phyloP scores from a whole-genome alignment of 1,284 basidiomycete species.

The Amylostereum chailletii region DNA sequence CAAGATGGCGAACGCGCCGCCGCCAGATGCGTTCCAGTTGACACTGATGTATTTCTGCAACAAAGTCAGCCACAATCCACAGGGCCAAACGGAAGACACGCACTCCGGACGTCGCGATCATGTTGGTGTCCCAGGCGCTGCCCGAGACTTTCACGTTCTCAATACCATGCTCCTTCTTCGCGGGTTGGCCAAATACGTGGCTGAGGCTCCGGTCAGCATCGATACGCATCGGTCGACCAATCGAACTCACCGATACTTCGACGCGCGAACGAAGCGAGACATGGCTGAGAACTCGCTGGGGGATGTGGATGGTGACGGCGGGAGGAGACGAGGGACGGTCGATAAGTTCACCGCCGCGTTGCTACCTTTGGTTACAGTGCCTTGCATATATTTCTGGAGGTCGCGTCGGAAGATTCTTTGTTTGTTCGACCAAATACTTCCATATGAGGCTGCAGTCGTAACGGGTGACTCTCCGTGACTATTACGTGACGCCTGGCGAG shows the following conservation, averaged over 20 bases:
- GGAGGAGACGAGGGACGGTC: too few relatives aligned
- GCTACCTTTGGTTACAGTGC: too few relatives aligned
- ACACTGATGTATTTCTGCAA: constrained; percentile 75
- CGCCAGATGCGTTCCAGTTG: constrained; percentile 95
- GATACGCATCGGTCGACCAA: not conserved
- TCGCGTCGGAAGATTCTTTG: too few relatives aligned
- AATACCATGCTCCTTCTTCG: constrained; percentile 77
- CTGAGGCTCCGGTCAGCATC: constrained; percentile 26
- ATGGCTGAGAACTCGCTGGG: constrained; percentile 15
- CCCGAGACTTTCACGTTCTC: constrained; percentile 90
- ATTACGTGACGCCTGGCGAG: too few relatives aligned
- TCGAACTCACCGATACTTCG: constrained; percentile 40
- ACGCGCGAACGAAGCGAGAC: constrained; percentile 52
- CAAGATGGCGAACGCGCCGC: constrained; percentile 90
- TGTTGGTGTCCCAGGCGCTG: constrained; percentile 95
- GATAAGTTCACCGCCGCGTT: too few relatives aligned
- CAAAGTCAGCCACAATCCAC: not conserved
- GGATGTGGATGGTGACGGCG: too few relatives aligned
- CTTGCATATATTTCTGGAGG: too few relatives aligned
- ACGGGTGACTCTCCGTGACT: too few relatives aligned
- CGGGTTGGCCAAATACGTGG: constrained; percentile 83
- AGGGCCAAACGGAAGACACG: constrained; percentile 17
- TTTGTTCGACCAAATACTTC: too few relatives aligned
- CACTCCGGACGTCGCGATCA: constrained; percentile 81
- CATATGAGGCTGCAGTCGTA: too few relatives aligned